Percentiles rank a stretch among this genome's conserved stretches.
These are phyloP conservation scores for Fagopyrum esculentum DNA, from an alignment of 148 eudicot species.

Conservation along the genomic window DNA sequence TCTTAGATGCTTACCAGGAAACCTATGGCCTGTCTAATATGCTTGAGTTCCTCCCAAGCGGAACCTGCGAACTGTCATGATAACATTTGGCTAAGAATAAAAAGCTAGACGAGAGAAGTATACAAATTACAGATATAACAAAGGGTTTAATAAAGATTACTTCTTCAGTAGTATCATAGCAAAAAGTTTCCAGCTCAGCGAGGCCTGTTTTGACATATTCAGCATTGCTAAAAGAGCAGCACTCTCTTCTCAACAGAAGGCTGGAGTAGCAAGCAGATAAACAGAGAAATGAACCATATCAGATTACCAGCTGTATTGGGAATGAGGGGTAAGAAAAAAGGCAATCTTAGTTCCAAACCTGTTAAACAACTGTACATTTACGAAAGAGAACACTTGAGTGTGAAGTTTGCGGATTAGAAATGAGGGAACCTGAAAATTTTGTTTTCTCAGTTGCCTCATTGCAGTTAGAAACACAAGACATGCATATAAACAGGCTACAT, in stretches of 20 bases:
- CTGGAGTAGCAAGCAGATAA: constrained; percentile 20
- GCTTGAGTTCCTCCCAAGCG: constrained; percentile 92
- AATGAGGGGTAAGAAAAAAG: not conserved
- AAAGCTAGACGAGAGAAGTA: not conserved
- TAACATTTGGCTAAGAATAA: constrained; percentile 19
- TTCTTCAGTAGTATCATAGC: constrained; percentile 69
- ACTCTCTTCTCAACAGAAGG: constrained; percentile 58
- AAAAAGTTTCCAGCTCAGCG: constrained; percentile 52
- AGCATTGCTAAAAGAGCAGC: constrained; percentile 62
- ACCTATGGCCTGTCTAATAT: constrained; percentile 85
- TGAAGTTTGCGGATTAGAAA: constrained; percentile 74
- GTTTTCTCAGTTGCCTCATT: not conserved
- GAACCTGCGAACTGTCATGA: constrained; percentile 65
- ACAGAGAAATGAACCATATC: not conserved
- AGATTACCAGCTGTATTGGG: not conserved
- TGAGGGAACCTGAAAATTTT: constrained; percentile 59
- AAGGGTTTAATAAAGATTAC: constrained; percentile 23
- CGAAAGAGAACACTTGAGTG: constrained; percentile 80
- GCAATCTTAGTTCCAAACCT: constrained; percentile 35
- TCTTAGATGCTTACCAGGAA: constrained; percentile 47
- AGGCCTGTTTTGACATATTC: constrained; percentile 53
- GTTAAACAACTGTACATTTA: constrained; percentile 87
- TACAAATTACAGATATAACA: not conserved
- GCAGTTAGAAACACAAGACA: not conserved
- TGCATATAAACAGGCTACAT: not conserved